These are phyloP conservation scores for Aureobasidium vineae DNA, from an alignment of 2,329 filamentous ascomycete genomes.

Conservation along the genomic window DNA sequence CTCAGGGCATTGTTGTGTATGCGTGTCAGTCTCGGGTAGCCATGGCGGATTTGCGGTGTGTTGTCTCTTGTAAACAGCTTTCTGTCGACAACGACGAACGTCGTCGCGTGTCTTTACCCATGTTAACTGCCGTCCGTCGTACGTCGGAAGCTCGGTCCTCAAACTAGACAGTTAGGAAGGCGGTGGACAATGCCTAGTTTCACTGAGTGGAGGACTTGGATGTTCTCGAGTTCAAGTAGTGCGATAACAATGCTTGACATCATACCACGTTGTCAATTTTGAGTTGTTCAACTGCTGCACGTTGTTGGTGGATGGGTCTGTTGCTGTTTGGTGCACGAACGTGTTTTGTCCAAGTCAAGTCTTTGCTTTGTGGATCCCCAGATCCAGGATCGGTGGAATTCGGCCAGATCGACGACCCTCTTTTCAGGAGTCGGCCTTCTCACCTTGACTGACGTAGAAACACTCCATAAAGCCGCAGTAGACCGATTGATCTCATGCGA, in stretches of 20 bases:
- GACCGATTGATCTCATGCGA: slow-evolving; percentile 7
- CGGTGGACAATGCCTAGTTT: slow-evolving; percentile 15
- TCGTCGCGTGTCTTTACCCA: slow-evolving; percentile 10
- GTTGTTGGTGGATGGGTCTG: not conserved
- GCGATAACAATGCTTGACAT: slow-evolving; percentile 2
- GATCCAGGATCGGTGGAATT: slow-evolving; percentile 5
- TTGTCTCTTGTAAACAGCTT: slow-evolving; percentile 10
- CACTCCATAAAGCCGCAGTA: not conserved
- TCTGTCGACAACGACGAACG: not conserved
- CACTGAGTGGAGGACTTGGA: slow-evolving; percentile 1
- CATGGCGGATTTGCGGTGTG: slow-evolving; percentile 6
- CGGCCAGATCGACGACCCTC: slow-evolving; percentile 14
- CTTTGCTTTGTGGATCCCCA: slow-evolving; percentile 9
- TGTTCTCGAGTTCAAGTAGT: slow-evolving; percentile 15
- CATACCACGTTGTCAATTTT: slow-evolving; percentile 7
- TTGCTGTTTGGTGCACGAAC: slow-evolving; percentile 7
- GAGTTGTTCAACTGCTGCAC: not conserved
- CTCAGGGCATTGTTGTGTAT: not conserved
- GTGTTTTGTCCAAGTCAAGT: slow-evolving; percentile 10
- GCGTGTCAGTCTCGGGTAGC: not conserved
- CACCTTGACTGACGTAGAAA: not conserved
- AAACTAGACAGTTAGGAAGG: slow-evolving; percentile 12
- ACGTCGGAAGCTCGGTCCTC: slow-evolving; percentile 10
- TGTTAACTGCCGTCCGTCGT: slow-evolving; percentile 10
- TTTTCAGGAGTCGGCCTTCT: slow-evolving; percentile 11